These are phyloP conservation scores for Camellia oleifera DNA, from an alignment of 179 eudicot genomes.

Conservation along the genomic window DNA sequence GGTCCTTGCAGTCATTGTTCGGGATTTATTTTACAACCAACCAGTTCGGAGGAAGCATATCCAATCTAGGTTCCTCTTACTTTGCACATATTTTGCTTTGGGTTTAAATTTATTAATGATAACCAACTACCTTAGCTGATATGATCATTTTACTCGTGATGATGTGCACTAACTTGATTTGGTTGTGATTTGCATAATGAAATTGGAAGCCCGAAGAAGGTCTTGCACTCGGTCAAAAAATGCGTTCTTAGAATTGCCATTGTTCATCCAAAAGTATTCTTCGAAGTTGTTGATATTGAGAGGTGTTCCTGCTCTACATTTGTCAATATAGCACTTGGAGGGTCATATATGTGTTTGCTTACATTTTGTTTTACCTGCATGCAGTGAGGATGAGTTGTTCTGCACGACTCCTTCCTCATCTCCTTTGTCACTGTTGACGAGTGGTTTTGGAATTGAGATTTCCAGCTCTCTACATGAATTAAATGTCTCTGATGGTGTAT, in stretches of 20 bases:
- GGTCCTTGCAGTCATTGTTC: slow-evolving; percentile 64
- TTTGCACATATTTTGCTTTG: neutral
- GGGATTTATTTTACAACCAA: slow-evolving; percentile 92
- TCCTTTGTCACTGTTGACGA: slow-evolving; percentile 60
- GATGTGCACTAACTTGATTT: slow-evolving; percentile 9
- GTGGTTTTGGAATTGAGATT: slow-evolving; percentile 63
- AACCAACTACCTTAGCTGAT: neutral
- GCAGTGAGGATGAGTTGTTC: slow-evolving; percentile 82
- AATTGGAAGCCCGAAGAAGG: slow-evolving; percentile 70
- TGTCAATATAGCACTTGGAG: slow-evolving; percentile 11
- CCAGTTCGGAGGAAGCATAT: slow-evolving; percentile 90
- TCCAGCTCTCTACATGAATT: slow-evolving; percentile 50
- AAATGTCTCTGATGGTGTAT: slow-evolving; percentile 52
- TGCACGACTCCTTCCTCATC: slow-evolving; percentile 55
- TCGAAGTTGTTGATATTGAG: slow-evolving; percentile 70
- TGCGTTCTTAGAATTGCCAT: slow-evolving; percentile 69
- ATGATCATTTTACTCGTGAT: neutral
- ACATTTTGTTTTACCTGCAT: slow-evolving; percentile 25
- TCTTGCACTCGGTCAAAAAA: slow-evolving; percentile 62
- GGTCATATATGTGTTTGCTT: slow-evolving; percentile 9
- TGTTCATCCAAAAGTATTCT: slow-evolving; percentile 59
- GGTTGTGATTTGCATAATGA: slow-evolving; percentile 18
- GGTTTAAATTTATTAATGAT: neutral
- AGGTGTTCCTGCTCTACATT: slow-evolving; percentile 40
- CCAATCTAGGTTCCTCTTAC: slow-evolving; percentile 58